A percentile compares a stretch with the other conserved stretches of the same genome.
These are phyloP conservation scores for Geotrichum phurueaensis DNA, from an alignment of 1,139 yeast genomes.

Conservation along the genomic window DNA sequence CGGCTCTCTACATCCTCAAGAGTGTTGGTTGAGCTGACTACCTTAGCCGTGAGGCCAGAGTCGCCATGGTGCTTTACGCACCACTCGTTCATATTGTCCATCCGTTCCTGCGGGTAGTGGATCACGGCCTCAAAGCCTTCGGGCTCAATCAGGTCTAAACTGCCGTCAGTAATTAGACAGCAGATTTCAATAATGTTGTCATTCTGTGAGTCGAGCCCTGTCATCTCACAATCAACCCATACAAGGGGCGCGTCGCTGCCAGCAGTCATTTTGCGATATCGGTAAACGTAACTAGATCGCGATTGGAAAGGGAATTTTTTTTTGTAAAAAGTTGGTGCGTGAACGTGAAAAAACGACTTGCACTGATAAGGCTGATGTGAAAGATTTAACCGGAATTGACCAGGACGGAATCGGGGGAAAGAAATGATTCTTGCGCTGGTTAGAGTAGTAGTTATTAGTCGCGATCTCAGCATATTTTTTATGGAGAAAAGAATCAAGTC, in stretches of 20 bases:
- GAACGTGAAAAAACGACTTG: not conserved
- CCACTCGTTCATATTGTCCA: slow-evolving; percentile 82
- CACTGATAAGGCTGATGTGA: not conserved
- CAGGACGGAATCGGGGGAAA: not conserved
- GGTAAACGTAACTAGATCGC: slow-evolving; percentile 3
- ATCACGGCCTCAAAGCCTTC: slow-evolving; percentile 75
- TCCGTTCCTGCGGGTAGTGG: slow-evolving; percentile 56
- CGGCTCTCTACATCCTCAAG: slow-evolving; percentile 57
- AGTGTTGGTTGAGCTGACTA: slow-evolving; percentile 51
- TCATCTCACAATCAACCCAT: slow-evolving; percentile 94
- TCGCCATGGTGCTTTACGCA: slow-evolving; percentile 70
- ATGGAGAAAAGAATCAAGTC: not conserved
- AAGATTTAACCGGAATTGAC: not conserved
- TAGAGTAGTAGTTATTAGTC: not conserved
- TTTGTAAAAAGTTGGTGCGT: not conserved
- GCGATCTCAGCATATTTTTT: not conserved
- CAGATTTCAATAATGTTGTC: slow-evolving; percentile 89
- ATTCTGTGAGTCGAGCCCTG: slow-evolving; percentile 70
- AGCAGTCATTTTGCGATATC: slow-evolving; percentile 12
- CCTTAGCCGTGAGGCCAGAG: slow-evolving; percentile 73
- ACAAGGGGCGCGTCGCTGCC: slow-evolving; percentile 39
- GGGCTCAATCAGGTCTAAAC: slow-evolving; percentile 58
- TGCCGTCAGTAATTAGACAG: slow-evolving; percentile 80
- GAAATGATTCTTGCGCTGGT: not conserved
- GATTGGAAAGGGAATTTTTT: not conserved